Conservation (phyloP, 2,329 filamentous ascomycete species). For the Fusarium newnesense region DNA sequence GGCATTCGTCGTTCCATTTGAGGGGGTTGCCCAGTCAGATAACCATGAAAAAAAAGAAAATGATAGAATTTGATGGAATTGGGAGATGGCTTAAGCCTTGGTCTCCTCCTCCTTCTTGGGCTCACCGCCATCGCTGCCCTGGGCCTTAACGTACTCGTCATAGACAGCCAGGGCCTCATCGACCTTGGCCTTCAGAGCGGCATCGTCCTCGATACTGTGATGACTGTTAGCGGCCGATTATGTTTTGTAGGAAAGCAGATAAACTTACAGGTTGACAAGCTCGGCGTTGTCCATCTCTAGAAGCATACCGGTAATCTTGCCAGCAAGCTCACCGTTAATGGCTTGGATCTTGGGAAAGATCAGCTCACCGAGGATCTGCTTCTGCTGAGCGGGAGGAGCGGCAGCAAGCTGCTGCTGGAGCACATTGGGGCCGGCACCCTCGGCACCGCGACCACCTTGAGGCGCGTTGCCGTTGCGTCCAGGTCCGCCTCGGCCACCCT, state of each 20-base stretch:
- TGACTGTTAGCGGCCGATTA: slow-evolving; percentile 31
- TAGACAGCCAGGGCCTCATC: slow-evolving; percentile 97
- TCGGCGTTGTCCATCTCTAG: slow-evolving; percentile 98
- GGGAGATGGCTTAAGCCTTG: slow-evolving; percentile 51
- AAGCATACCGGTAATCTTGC: slow-evolving; percentile 99
- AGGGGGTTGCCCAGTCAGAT: slow-evolving; percentile 44
- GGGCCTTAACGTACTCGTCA: slow-evolving; percentile 97
- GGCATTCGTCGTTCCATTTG: slow-evolving; percentile 41
- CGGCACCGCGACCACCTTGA: slow-evolving; percentile 60
- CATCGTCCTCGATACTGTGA: slow-evolving; percentile 86
- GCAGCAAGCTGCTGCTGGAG: slow-evolving; percentile 68
- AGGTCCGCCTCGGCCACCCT: slow-evolving; percentile 59
- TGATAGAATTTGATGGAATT: slow-evolving; percentile 20
- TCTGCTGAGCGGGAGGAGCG: slow-evolving; percentile 80
- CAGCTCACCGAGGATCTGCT: slow-evolving; percentile 97
- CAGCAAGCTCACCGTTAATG: slow-evolving; percentile 93
- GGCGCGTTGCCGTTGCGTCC: slow-evolving; percentile 57
- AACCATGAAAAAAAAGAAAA: slow-evolving; percentile 47
- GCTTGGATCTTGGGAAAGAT: slow-evolving; percentile 98
- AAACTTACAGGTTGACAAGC: slow-evolving; percentile 91
- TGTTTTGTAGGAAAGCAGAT: neutral
- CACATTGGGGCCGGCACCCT: slow-evolving; percentile 48
- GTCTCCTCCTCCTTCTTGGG: slow-evolving; percentile 61
- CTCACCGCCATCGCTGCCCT: slow-evolving; percentile 59
- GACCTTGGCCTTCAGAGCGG: slow-evolving; percentile 91